phyloP scores from a whole-genome alignment of 1,139 yeast species.

The Candida labiduridarum region DNA sequence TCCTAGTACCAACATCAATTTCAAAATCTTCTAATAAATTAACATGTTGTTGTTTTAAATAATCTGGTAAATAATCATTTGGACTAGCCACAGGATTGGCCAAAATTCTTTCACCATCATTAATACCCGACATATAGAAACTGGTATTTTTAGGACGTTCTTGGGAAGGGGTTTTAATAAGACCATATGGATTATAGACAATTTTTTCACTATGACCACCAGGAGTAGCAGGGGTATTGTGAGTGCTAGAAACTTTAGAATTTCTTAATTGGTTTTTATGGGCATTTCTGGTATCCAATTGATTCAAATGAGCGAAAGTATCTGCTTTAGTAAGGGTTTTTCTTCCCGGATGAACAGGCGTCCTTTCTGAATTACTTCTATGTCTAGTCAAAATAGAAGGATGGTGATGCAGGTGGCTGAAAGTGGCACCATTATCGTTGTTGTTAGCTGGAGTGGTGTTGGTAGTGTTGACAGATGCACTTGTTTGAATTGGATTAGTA shows the following conservation, averaged over 20 bases:
- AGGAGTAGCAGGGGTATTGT: constrained; percentile 7
- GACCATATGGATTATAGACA: constrained; percentile 49
- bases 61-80: constrained; percentile 61
- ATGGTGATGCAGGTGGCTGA: background rate
- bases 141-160: constrained; percentile 43
- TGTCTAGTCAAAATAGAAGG: background rate
- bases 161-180: constrained; percentile 38
- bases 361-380: constrained; percentile 5
- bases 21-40: constrained; percentile 62
- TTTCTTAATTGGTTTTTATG: constrained; percentile 19
- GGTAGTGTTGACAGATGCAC: background rate
- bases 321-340: constrained; percentile 31
- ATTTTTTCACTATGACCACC: constrained; percentile 33
- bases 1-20: constrained; percentile 49
- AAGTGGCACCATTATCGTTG: background rate
- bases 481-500: constrained; percentile 19
- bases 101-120: constrained; percentile 46
- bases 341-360: constrained; percentile 1
- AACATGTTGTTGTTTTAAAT: constrained; percentile 52
- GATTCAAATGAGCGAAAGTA: constrained; percentile 42
- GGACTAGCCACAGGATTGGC: constrained; percentile 72
- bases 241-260: constrained; percentile 14
- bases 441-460: background rate
- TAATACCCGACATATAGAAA: constrained; percentile 42
- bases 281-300: constrained; percentile 35